These are phyloP conservation scores for Davidsoniella neocaledoniae DNA, from an alignment of 2,329 filamentous ascomycete genomes.

Conservation along the genomic window DNA sequence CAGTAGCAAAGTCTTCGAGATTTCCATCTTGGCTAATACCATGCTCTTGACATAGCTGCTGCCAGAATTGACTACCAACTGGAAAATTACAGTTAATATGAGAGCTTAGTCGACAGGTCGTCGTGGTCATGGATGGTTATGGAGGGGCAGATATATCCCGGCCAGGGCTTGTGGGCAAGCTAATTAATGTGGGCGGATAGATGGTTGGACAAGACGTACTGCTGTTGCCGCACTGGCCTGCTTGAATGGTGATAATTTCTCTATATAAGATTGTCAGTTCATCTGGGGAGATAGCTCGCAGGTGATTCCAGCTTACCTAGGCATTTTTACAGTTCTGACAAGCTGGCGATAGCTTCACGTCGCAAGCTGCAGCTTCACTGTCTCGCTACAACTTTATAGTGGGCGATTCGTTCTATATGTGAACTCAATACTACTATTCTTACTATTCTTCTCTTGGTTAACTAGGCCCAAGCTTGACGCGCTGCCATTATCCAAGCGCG, in stretches of 20 bases:
- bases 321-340: conserved; percentile 10
- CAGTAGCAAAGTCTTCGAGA: conserved; percentile 91
- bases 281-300: neutral
- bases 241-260: conserved; percentile 98
- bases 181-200: conserved; percentile 14
- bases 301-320: conserved; percentile 10
- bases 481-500: no score
- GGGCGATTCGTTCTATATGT: no score
- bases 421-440: no score
- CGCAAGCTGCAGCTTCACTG: conserved; percentile 1
- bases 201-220: conserved; percentile 42
- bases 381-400: no score
- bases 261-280: conserved; percentile 27
- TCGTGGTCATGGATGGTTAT: neutral
- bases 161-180: neutral
- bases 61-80: conserved; percentile 98
- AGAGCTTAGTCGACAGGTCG: neutral
- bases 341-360: conserved; percentile 1
- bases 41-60: conserved; percentile 94
- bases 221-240: conserved; percentile 98
- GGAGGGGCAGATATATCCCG: conserved; percentile 13
- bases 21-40: conserved; percentile 97
- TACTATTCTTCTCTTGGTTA: no score
- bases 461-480: no score
- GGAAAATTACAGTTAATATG: conserved; percentile 17